phyloP scores from a whole-genome alignment of 805 yeast species.

The Starmerella vaccinii region DNA sequence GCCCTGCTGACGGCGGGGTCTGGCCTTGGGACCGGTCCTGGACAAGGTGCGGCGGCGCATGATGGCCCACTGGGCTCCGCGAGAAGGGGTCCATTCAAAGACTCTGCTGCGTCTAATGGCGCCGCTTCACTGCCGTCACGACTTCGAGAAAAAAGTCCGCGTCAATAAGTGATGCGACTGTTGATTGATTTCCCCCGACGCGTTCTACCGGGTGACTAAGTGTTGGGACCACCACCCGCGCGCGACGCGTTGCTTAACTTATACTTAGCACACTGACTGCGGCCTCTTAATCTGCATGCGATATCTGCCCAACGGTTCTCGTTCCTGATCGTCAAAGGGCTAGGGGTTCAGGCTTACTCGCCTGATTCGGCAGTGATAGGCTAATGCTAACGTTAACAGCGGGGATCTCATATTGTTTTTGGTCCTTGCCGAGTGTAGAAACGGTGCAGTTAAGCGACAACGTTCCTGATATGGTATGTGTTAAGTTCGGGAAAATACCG shows the following conservation, averaged over 20 bases:
- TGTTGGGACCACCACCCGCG: slow-evolving; percentile 5
- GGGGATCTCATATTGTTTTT: background rate
- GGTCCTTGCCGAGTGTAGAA: too few species aligned
- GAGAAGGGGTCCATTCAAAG: slow-evolving; percentile 16
- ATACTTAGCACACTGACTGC: background rate
- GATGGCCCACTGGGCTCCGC: slow-evolving; percentile 7
- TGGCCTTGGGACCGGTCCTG: background rate
- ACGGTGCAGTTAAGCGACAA: too few species aligned
- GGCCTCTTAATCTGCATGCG: background rate
- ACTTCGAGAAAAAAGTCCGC: background rate
- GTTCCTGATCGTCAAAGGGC: background rate
- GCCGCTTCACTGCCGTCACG: slow-evolving; percentile 2
- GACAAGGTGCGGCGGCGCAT: slow-evolving; percentile 8
- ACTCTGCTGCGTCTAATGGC: slow-evolving; percentile 2
- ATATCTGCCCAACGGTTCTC: background rate
- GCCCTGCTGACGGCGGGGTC: slow-evolving; percentile 6
- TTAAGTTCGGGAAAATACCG: too few species aligned
- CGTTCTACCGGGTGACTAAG: slow-evolving; percentile 5
- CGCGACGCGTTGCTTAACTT: slow-evolving; percentile 5
- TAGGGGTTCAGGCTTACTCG: background rate
- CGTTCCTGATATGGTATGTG: too few species aligned
- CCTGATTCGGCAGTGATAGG: background rate
- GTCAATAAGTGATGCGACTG: slow-evolving; percentile 1
- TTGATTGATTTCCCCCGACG: slow-evolving; percentile 5
- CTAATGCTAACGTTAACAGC: background rate